Base-by-base conservation (phyloP, 345 rosid species). In the Zanthoxylum bungeanum region DNA sequence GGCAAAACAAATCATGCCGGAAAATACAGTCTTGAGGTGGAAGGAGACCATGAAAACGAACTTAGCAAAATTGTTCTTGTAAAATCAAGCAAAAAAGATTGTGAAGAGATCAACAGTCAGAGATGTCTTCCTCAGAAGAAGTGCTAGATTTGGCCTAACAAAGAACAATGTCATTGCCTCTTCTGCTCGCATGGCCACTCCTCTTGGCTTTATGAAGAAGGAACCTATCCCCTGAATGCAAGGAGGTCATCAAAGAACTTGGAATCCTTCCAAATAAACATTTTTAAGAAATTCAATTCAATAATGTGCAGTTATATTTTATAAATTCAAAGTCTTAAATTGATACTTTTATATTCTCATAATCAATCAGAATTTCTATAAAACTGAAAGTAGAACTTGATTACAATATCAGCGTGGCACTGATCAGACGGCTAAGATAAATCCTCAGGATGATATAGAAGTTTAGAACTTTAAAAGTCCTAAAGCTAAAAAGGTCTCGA, bases 11-110 rank as follows among this genome's bases (percentile, higher is more conserved):
- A 86, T 60, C 62, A 25, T 2, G 3, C 31, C 0, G 93, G 93
- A n/a, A 73, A 52, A 51, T 90, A 86, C 84, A n/a, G n/a, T 36
- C 75, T 88, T 72, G 65, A 66, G 16, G 87, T 88, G n/a, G n/a
- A n/a, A n/a, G n/a, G n/a, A n/a, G n/a, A n/a, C n/a, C 96, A 83
- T 21, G 91, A 84, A 74, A 90, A 86, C 33, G 96, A 88, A 31
- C n/a, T 87, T n/a, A 84, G 91, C 64, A 90, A 88, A 78, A 68
- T 84, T 27, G 2, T 71, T n/a, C 85, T 83, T 0, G 60, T 75
- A 14, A 72, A 84, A 47, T 86, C 93, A 49, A 76, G n/a, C n/a
- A n/a, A n/a, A n/a, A n/a, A n/a, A n/a, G n/a, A n/a, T n/a, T n/a
- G n/a, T n/a, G n/a, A n/a, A n/a, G n/a, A n/a, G n/a, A n/a, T n/a